Percentiles rank a stretch among this genome's conserved stretches.
Conservation (phyloP, 495 filamentous ascomycete species). For the Pyrenula massariospora region DNA sequence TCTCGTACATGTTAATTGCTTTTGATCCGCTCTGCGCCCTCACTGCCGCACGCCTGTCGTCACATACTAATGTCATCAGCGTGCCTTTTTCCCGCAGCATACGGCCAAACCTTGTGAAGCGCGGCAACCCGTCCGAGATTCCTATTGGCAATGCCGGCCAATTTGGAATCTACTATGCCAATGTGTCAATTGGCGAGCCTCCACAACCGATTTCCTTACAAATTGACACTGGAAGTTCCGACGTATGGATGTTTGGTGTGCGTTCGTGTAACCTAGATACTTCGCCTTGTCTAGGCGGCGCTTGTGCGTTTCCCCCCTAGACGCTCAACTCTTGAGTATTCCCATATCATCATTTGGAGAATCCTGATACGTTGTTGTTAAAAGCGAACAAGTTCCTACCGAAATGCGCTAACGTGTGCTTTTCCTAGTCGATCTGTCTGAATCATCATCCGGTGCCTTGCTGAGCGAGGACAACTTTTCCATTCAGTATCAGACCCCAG, state of each 20-base stretch:
- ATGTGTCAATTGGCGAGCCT: constrained; percentile 30
- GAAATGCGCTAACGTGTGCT: too few species aligned
- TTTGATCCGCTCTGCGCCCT: neutral
- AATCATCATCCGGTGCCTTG: neutral
- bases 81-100: neutral
- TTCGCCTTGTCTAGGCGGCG: neutral
- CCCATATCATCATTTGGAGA: neutral
- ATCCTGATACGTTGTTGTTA: neutral
- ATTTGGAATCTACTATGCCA: constrained; percentile 31
- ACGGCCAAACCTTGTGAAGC: neutral
- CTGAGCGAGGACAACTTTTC: constrained; percentile 39
- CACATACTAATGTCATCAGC: neutral
- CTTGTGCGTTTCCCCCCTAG: neutral
- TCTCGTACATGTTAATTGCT: too few species aligned
- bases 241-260: constrained; percentile 9
- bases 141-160: constrained; percentile 2
- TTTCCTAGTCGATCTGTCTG: neutral
- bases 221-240: constrained; percentile 32
- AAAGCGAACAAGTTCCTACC: neutral
- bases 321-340: neutral
- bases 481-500: constrained; percentile 61
- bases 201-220: constrained; percentile 27
- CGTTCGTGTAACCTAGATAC: neutral
- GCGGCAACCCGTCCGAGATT: neutral
- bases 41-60: neutral